These are phyloP conservation scores for Arthromyces matolae DNA, from an alignment of 768 basidiomycete genomes.

Conservation along the genomic window DNA sequence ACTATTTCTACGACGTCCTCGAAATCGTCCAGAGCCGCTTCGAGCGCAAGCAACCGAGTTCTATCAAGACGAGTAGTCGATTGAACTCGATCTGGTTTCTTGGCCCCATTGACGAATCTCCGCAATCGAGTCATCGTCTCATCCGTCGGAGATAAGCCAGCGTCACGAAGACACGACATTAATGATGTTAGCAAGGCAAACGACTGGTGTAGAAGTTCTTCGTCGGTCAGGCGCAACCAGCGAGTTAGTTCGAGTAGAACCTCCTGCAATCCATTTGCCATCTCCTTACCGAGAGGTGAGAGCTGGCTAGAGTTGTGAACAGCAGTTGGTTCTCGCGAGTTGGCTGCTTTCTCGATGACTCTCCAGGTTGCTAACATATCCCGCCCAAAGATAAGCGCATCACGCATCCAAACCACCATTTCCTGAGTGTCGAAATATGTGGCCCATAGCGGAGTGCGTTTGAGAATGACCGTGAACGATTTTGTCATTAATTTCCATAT, in stretches of 20 bases:
- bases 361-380: slow-evolving; percentile 81
- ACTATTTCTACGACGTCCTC: slow-evolving; percentile 61
- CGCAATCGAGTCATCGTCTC: slow-evolving; percentile 62
- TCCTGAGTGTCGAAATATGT: slow-evolving; percentile 70
- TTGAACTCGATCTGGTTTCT: slow-evolving; percentile 31
- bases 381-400: slow-evolving; percentile 89
- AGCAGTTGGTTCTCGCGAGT: slow-evolving; percentile 28
- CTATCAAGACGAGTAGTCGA: slow-evolving; percentile 53
- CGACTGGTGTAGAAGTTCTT: slow-evolving; percentile 86
- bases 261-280: slow-evolving; percentile 74
- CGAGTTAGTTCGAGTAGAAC: slow-evolving; percentile 75
- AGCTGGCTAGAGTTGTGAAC: slow-evolving; percentile 39
- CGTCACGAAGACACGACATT: slow-evolving; percentile 70
- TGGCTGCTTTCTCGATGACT: slow-evolving; percentile 69
- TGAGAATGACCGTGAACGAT: slow-evolving; percentile 81
- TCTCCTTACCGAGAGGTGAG: slow-evolving; percentile 61
- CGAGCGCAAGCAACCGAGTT: slow-evolving; percentile 59
- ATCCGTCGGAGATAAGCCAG: slow-evolving; percentile 50
- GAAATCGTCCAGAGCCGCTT: slow-evolving; percentile 63
- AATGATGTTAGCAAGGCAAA: slow-evolving; percentile 79
- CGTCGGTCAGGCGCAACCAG: slow-evolving; percentile 92
- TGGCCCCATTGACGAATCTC: slow-evolving; percentile 59
- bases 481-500: slow-evolving; percentile 84
- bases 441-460: slow-evolving; percentile 81
- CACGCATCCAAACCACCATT: slow-evolving; percentile 98